Percentiles rank a stretch among this genome's conserved stretches.
Evolutionary conservation across 2,329 filamentous ascomycete species (phyloP).

Genomic region (Xylaria sp.): DNA sequence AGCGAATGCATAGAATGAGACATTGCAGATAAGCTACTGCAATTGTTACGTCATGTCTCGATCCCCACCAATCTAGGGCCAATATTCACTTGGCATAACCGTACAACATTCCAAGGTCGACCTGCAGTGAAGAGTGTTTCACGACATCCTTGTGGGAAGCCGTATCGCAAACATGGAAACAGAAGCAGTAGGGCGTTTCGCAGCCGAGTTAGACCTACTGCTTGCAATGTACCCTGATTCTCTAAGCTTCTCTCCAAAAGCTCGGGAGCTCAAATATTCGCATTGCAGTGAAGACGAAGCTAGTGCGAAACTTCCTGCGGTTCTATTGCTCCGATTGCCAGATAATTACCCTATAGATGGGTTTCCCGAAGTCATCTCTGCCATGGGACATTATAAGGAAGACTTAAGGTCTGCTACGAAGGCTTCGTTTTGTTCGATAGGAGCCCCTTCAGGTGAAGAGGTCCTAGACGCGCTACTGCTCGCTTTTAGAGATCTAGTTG

Average conservation of each 20-base stretch:
- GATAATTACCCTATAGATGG: slow-evolving; percentile 36
- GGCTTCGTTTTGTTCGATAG: slow-evolving; percentile 27
- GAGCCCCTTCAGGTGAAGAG: slow-evolving; percentile 30
- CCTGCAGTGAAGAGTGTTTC: neutral
- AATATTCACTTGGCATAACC: neutral
- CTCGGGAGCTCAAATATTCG: slow-evolving; percentile 37
- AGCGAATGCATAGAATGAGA: neutral
- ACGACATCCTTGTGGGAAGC: neutral
- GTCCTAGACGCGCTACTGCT: slow-evolving; percentile 38
- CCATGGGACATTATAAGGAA: slow-evolving; percentile 32
- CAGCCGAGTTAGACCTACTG: slow-evolving; percentile 30
- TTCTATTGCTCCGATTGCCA: slow-evolving; percentile 38
- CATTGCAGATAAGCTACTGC: neutral
- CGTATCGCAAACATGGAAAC: slow-evolving; percentile 20
- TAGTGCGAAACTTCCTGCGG: neutral
- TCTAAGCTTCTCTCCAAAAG: slow-evolving; percentile 33
- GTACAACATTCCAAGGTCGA: neutral
- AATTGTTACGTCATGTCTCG: slow-evolving; percentile 24
- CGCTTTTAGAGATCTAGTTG: slow-evolving; percentile 34
- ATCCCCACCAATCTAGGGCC: slow-evolving; percentile 1
- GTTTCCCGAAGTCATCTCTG: slow-evolving; percentile 36
- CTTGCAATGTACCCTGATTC: slow-evolving; percentile 40
- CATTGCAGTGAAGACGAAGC: slow-evolving; percentile 2
- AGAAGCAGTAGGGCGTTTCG: slow-evolving; percentile 29
- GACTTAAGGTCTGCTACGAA: slow-evolving; percentile 36